Percentiles rank a stretch among this genome's conserved stretches.
phyloP scores from a whole-genome alignment of 768 basidiomycete species.

The Boletus fagicola region DNA sequence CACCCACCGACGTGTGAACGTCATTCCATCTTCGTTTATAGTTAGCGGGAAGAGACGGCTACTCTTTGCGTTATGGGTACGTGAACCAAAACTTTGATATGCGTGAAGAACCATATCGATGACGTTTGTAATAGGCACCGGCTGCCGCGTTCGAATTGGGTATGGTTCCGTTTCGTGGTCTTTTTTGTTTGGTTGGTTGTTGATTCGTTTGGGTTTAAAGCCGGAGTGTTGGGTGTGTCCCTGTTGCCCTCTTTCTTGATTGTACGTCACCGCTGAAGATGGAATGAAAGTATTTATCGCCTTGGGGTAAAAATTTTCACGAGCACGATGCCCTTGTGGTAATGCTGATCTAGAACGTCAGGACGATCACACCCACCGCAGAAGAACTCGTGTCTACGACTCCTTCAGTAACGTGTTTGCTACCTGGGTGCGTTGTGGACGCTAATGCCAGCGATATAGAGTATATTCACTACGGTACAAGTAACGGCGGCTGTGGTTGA shows the following conservation, averaged over 20 bases:
- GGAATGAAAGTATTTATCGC: slow-evolving; percentile 7
- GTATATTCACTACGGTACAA: slow-evolving; percentile 9
- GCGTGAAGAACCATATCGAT: background rate
- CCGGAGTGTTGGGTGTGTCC: slow-evolving; percentile 13
- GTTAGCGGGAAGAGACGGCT: slow-evolving; percentile 17
- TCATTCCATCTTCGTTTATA: background rate
- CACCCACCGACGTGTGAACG: background rate
- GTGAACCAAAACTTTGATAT: slow-evolving; percentile 2
- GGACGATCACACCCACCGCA: slow-evolving; percentile 14
- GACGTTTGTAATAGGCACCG: slow-evolving; percentile 12
- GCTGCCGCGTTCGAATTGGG: slow-evolving; percentile 17
- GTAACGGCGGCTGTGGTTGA: slow-evolving; percentile 10
- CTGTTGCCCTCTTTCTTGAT: background rate
- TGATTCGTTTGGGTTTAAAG: slow-evolving; percentile 6
- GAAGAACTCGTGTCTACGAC: slow-evolving; percentile 8
- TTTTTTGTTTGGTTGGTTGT: background rate
- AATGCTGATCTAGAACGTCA: slow-evolving; percentile 2
- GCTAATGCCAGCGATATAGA: slow-evolving; percentile 2
- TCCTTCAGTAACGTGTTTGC: slow-evolving; percentile 4
- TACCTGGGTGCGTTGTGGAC: background rate
- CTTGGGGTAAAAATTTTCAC: slow-evolving; percentile 13
- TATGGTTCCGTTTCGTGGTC: background rate
- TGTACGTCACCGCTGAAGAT: slow-evolving; percentile 2
- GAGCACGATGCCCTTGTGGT: background rate
- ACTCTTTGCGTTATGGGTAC: slow-evolving; percentile 15